These are phyloP conservation scores for Musa beccarii DNA, from an alignment of 176 grass and related monocot genomes.

Conservation along the genomic window DNA sequence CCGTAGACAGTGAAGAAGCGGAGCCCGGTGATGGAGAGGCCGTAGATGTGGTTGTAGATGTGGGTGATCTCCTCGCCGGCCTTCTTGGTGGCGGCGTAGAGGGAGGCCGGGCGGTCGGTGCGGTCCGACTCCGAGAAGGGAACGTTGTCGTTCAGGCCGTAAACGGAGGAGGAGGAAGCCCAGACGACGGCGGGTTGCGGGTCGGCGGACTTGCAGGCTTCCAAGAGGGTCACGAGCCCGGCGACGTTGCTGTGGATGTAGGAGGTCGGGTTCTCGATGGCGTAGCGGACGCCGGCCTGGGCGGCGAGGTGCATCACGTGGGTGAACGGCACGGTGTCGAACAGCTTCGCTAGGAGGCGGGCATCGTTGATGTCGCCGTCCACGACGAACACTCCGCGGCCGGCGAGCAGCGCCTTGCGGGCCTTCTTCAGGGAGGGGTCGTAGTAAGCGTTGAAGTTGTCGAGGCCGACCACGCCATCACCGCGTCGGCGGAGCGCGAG, in stretches of 20 bases:
- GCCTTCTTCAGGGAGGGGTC: constrained; percentile 68
- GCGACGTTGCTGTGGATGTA: constrained; percentile 70
- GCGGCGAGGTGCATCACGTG: constrained; percentile 77
- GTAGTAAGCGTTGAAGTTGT: constrained; percentile 72
- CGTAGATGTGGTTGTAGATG: constrained; percentile 81
- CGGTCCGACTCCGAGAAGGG: constrained; percentile 69
- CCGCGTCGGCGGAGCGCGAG: constrained; percentile 45
- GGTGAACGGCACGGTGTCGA: constrained; percentile 57
- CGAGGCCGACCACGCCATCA: constrained; percentile 56
- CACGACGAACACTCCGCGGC: constrained; percentile 45
- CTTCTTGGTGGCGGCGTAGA: constrained; percentile 80
- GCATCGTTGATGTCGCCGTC: constrained; percentile 66
- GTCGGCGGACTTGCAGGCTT: constrained; percentile 62
- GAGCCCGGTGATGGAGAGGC: constrained; percentile 59
- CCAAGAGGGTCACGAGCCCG: constrained; percentile 47
- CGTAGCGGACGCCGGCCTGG: constrained; percentile 69
- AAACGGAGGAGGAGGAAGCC: constrained; percentile 68
- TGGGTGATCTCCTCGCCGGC: constrained; percentile 78
- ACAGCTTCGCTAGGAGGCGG: constrained; percentile 45
- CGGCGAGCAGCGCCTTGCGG: constrained; percentile 36
- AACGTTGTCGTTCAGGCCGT: constrained; percentile 50
- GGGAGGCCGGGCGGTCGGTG: constrained; percentile 62
- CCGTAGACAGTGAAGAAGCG: constrained; percentile 87
- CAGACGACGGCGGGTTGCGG: constrained; percentile 62
- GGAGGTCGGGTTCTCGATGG: constrained; percentile 58